phyloP scores from a whole-genome alignment of 1,284 basidiomycete genomes.

The Ustilago crameri region DNA sequence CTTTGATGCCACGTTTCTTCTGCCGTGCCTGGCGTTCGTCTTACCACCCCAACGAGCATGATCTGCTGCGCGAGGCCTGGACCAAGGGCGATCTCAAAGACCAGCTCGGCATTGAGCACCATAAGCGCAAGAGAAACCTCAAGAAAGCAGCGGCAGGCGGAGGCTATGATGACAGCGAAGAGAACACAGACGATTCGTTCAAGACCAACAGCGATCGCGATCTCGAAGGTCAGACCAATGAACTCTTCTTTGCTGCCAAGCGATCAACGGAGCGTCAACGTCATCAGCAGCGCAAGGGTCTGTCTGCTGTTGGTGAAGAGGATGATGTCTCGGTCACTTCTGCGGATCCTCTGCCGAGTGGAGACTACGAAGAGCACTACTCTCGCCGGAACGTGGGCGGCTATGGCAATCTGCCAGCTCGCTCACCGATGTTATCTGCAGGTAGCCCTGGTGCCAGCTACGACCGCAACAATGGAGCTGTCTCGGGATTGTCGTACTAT shows the following conservation, averaged over 20 bases:
- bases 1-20: constrained; percentile 57
- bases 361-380: constrained; percentile 42
- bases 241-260: constrained; percentile 37
- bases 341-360: constrained; percentile 41
- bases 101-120: constrained; percentile 49
- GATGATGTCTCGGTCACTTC: constrained; percentile 53
- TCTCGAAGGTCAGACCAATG: constrained; percentile 36
- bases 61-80: constrained; percentile 61
- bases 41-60: constrained; percentile 59
- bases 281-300: constrained; percentile 19
- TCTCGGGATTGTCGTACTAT: constrained; percentile 48
- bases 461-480: constrained; percentile 40
- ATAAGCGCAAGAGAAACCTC: constrained; percentile 26
- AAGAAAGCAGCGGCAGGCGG: constrained; percentile 25
- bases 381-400: constrained; percentile 15
- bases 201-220: constrained; percentile 21
- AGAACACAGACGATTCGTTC: constrained; percentile 14
- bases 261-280: constrained; percentile 29
- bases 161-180: constrained; percentile 9
- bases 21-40: constrained; percentile 50
- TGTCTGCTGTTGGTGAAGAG: constrained; percentile 40
- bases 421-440: background rate
- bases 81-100: constrained; percentile 58
- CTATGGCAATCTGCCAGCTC: constrained; percentile 14
- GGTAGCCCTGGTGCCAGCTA: constrained; percentile 13